Conservation (phyloP, 108 stramenopile genomes). For the Phaeodactylum tricornutum region DNA sequence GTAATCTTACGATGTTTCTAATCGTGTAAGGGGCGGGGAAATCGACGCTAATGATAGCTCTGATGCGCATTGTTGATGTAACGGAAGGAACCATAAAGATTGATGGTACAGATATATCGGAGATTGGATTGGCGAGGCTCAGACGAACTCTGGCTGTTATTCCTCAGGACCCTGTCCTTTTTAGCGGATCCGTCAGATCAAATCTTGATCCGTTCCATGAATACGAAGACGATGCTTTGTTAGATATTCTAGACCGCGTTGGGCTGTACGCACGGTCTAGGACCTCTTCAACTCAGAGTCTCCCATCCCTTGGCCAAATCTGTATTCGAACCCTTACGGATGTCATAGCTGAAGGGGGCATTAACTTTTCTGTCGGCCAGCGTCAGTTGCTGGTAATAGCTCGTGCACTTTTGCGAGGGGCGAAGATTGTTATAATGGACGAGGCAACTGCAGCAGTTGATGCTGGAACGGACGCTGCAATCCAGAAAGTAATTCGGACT, state of each 20-base stretch:
- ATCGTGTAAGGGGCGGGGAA: conserved; percentile 72
- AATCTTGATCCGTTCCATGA: conserved; percentile 91
- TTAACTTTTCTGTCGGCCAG: conserved; percentile 91
- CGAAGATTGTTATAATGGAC: conserved; percentile 85
- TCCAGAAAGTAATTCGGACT: conserved; percentile 72
- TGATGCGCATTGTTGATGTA: conserved; percentile 55
- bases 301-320: conserved; percentile 1
- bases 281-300: conserved; percentile 27
- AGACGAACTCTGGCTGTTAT: conserved; percentile 83
- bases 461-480: conserved; percentile 80
- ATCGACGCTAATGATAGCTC: conserved; percentile 74
- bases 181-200: conserved; percentile 77
- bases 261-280: conserved; percentile 29
- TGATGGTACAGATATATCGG: conserved; percentile 78
- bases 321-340: conserved; percentile 54
- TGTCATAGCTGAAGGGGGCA: conserved; percentile 76
- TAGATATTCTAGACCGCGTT: conserved; percentile 61
- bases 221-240: conserved; percentile 38
- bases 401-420: conserved; percentile 71
- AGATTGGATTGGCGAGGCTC: conserved; percentile 67
- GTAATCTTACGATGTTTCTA: conserved; percentile 12
- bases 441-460: conserved; percentile 87
- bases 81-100: conserved; percentile 57
- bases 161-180: conserved; percentile 95
- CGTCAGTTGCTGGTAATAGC: conserved; percentile 94